Evolutionary conservation across 768 basidiomycete species (phyloP), one percentile per base, ranked within the genome.

Genomic region (Mycena venus): DNA sequence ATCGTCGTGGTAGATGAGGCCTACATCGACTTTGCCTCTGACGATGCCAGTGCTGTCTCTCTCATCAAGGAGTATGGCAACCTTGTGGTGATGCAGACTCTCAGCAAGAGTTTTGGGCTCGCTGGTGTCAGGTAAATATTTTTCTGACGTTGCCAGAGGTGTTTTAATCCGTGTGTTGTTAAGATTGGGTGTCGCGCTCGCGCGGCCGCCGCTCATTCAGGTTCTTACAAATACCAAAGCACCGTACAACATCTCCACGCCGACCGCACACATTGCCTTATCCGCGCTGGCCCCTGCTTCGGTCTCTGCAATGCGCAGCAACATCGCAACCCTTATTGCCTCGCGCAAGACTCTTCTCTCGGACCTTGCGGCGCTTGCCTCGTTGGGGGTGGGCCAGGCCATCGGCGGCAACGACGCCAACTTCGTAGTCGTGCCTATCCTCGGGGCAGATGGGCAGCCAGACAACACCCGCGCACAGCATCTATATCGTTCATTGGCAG

Each of bases 1-100:
- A 91, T 99, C 73, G 93, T 99, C 44, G 89, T 98, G 32, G 93
- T 99, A 7, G 98, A 99, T 80, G 98, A 99, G 82, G 98, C 98
- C 0, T 99, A 99, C 84, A 94, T 99, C 80, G 98, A 99, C 82
- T 99, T 99, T 79, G 91, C 94, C 0, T 88, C 88, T 0, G 81
- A 87, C 11, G 87, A 86, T 21, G 83, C 88, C 32, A 94, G 92
- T 51, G 95, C 96, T 0, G 91, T 88, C 17, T 85, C 89, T 4
- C 86, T 99, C 29, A 87, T 98, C 64, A 87, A 91, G 70, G 90
- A 95, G 59, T 99, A 95, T 80, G 91, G 90, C 12, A 99, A 99
- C 79, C 77, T 99, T 15, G 93, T 94, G 79, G 96, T 99, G n/a
- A 91, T 96, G 88, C 98, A 99, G 81, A 99, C 98, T 2, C 85